Conservation (phyloP, 805 yeast genomes). For the Pachysolen tannophilus region DNA sequence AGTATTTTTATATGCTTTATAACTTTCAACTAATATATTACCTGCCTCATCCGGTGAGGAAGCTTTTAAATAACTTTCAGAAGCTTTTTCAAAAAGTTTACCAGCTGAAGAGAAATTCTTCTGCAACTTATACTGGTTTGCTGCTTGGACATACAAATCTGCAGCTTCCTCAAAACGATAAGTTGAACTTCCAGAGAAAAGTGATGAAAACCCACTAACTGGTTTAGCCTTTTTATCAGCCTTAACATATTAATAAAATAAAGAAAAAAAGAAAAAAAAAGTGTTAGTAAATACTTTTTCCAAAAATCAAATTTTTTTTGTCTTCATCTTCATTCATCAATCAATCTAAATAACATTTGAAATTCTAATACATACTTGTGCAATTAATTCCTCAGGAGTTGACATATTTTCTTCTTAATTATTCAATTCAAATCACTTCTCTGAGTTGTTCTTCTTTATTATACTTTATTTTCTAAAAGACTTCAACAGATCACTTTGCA, state of each 20-base stretch:
- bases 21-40: slow-evolving; percentile 82
- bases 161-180: slow-evolving; percentile 84
- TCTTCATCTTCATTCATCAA: too few species aligned
- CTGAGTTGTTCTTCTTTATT: too few species aligned
- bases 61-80: slow-evolving; percentile 66
- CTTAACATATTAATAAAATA: slow-evolving; percentile 26
- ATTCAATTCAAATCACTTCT: too few species aligned
- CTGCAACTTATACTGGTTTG: slow-evolving; percentile 74
- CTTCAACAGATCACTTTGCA: too few species aligned
- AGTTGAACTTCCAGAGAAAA: slow-evolving; percentile 57
- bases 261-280: too few species aligned
- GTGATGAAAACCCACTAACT: slow-evolving; percentile 60
- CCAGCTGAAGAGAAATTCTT: slow-evolving; percentile 76
- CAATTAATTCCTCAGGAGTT: background rate
- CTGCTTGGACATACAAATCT: slow-evolving; percentile 86
- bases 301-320: too few species aligned
- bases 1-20: slow-evolving; percentile 70
- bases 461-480: too few species aligned
- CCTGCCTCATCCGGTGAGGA: slow-evolving; percentile 87
- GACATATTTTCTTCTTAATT: too few species aligned
- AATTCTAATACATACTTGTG: background rate
- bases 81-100: slow-evolving; percentile 76
- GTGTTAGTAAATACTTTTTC: too few species aligned
- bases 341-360: background rate
- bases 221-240: slow-evolving; percentile 68